Evolutionary conservation across 768 basidiomycete species (phyloP), one percentile per base, ranked within the genome.

Genomic region (Boletus barrowsii): DNA sequence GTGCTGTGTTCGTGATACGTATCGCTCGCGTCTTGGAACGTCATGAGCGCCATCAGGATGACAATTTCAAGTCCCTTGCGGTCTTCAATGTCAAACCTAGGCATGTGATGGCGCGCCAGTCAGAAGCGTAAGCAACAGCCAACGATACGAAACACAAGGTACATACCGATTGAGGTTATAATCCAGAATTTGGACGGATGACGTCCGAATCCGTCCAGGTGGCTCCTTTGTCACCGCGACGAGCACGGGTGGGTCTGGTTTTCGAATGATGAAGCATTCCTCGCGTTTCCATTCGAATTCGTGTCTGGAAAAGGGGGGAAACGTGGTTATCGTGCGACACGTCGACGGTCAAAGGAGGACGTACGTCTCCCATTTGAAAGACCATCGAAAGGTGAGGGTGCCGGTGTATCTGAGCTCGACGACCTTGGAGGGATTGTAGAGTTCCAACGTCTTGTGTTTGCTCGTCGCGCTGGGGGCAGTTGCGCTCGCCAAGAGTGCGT

Each of bases 271-370:
- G 69, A 79, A 92, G 70, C 90, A 92, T 60, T 87, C 86, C 64
- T 91, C 89, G 42, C 87, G 79, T 64, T 83, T 88, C 90, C 91
- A 93, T 64, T 92, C 90, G 57, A 90, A 91, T 41, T 87, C 83
- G 56, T 93, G 86, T 36, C 90, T 93, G 13, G 47, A 33, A 10
- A 39, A 29, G n/a, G n/a, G 17, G 5, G 17, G 2, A n/a, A 18
- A 39, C 15, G 15, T n/a, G 26, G 26, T 18, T 9, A 15, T 15
- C 37, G 39, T 18, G n/a, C 39, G 39, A 39, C 17, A 36, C 14
- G 15, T 11, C 13, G 35, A 36, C 6, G 14, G 35, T 15, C 15
- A 32, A 4, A 11, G 1, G 13, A 30, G 29, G 42, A 79, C 87
- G 70, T 57, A 92, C 88, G 84, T 80, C 74, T 92, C 90, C 88